Evolutionary conservation across 352 stramenopile species (phyloP), one percentile per base, ranked within the genome.

Genomic region (Phytophthora palmivora): DNA sequence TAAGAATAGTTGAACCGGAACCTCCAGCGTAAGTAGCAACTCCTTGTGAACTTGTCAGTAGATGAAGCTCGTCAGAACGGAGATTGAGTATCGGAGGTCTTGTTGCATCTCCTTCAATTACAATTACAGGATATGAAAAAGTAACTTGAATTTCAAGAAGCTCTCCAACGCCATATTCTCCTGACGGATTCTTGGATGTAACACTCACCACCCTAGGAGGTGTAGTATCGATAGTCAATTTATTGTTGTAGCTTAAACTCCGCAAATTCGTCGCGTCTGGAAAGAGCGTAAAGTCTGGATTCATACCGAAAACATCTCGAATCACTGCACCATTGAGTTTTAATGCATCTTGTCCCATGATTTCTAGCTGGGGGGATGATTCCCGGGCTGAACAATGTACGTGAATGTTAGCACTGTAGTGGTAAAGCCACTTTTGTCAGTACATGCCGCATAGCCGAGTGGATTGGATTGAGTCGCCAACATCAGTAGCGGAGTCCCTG

Each of bases 111-210:
- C 62, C 52, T 24, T 64, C 12, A 10, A 70, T 43, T 0, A 92
- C 78, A 8, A 58, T 42, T 0, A 94, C 83, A 2, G 81, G 63
- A 18, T 56, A 50, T 0, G 66, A 76, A 44, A 94, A 94, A 11
- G 53, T 51, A n/a, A 92, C 50, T 39, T 81, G 68, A 21, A 94
- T 57, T 26, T 62, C 0, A 21, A 94, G 56, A 0, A 67, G 32
- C 36, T 92, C 68, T 0, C 79, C 83, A 16, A 92, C 72, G 4
- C 85, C 83, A 42, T 92, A 94, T 36, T 87, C 77, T 0, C 76
- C 83, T 0, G 80, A 85, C 0, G 70, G 52, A 5, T 63, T 88
- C 4, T 54, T 55, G 1, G 77, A 70, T 2, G 71, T 86, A 2
- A 92, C 81, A 26, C 72, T 70, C 0, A 63, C 12, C 0, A 94